phyloP scores from a whole-genome alignment of 768 basidiomycete genomes.

The Wakefieldia striispora region DNA sequence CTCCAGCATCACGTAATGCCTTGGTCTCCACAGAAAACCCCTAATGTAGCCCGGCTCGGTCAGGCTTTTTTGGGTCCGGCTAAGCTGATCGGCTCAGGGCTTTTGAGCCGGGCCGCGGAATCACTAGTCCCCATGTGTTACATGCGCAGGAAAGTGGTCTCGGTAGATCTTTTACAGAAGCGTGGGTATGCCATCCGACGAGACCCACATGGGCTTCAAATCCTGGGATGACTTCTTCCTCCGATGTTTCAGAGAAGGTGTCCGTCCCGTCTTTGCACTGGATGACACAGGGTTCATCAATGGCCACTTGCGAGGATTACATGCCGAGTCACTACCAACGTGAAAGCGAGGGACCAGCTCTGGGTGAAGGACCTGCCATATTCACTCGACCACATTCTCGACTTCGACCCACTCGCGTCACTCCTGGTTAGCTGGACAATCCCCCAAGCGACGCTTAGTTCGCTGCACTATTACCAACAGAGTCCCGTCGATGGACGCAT shows the following conservation, averaged over 20 bases:
- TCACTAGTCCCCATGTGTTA: conserved; percentile 29
- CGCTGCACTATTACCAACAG: conserved; percentile 57
- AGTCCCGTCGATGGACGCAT: conserved; percentile 50
- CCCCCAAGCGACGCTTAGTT: conserved; percentile 57
- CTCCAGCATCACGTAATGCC: conserved; percentile 42
- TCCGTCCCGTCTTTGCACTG: conserved; percentile 39
- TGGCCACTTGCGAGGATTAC: conserved; percentile 54
- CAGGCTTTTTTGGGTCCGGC: no score
- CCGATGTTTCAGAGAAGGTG: conserved; percentile 36
- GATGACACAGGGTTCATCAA: conserved; percentile 37
- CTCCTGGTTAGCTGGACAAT: conserved; percentile 50
- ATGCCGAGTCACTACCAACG: conserved; percentile 39
- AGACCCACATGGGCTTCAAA: conserved; percentile 41
- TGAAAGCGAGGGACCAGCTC: conserved; percentile 45
- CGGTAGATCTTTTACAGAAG: conserved; percentile 33
- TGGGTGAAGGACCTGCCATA: conserved; percentile 65
- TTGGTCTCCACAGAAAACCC: conserved; percentile 35
- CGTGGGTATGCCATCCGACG: conserved; percentile 39
- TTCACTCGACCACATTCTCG: conserved; percentile 55
- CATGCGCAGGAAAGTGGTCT: conserved; percentile 3
- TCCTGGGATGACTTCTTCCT: conserved; percentile 61
- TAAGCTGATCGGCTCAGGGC: no score
- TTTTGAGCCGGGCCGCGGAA: no score
- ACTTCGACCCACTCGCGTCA: conserved; percentile 36
- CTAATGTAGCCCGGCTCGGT: no score